Evolutionary conservation across 108 stramenopile species (phyloP).

Genomic region (Cyclostephanos invisitatus): DNA sequence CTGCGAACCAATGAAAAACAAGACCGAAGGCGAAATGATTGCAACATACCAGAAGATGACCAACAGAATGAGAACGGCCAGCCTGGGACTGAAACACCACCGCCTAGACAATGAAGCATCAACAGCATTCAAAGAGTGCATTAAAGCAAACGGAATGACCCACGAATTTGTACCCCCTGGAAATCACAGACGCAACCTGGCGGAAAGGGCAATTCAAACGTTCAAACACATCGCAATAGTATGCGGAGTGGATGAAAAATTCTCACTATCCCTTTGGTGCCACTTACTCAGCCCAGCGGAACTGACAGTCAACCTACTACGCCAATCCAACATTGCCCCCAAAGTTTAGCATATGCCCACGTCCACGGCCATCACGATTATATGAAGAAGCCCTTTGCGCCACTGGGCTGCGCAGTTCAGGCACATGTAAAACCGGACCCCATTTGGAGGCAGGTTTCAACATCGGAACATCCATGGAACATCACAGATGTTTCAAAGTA

Average conservation of each 20-base stretch:
- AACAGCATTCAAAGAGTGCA: not conserved
- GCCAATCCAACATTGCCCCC: conserved; percentile 5
- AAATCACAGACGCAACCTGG: conserved; percentile 12
- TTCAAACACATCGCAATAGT: conserved; percentile 7
- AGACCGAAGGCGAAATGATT: conserved; percentile 11
- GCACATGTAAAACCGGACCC: not conserved
- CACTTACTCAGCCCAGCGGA: conserved; percentile 9
- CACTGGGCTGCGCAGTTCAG: conserved; percentile 14
- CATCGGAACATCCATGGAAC: conserved; percentile 16
- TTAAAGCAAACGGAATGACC: not conserved
- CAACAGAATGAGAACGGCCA: not conserved
- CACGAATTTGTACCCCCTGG: conserved; percentile 14
- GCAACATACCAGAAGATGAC: not conserved
- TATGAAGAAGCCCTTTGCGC: conserved; percentile 6
- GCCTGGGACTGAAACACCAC: conserved; percentile 9
- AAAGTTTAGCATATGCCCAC: conserved; percentile 11
- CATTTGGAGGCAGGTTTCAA: conserved; percentile 5
- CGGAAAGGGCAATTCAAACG: conserved; percentile 20
- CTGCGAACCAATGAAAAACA: conserved; percentile 27
- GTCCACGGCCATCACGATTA: conserved; percentile 14
- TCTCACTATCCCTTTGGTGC: conserved; percentile 29
- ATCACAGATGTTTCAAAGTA: conserved; percentile 11
- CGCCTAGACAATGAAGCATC: conserved; percentile 30
- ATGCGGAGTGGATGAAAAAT: not conserved
- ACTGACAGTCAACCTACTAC: conserved; percentile 1